Conservation (phyloP, 441 rosid genomes). For the Bruguiera hainesii region DNA sequence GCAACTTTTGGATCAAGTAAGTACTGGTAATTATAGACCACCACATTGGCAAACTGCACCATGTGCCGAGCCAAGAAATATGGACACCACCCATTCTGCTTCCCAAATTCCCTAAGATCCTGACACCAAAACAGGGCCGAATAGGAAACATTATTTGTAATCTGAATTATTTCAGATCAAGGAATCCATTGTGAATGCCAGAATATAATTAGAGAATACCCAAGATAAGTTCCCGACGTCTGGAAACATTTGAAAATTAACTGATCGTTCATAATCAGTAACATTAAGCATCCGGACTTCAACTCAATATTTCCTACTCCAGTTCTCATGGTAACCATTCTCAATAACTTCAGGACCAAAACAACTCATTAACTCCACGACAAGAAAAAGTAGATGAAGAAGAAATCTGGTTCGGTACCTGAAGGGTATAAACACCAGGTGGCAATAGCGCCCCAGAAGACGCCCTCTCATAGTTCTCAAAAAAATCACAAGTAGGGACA, state of each 20-base stretch:
- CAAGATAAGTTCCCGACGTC: background rate
- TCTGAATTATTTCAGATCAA: background rate
- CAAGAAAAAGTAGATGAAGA: background rate
- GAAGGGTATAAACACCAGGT: conserved; percentile 89
- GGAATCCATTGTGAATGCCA: conserved; percentile 2
- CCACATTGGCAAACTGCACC: conserved; percentile 88
- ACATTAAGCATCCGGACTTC: too few relatives aligned
- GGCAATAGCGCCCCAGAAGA: conserved; percentile 73
- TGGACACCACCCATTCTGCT: conserved; percentile 86
- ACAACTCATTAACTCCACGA: background rate
- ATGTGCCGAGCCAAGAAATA: conserved; percentile 89
- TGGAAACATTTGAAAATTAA: too few relatives aligned
- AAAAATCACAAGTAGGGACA: conserved; percentile 76
- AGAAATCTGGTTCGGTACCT: conserved; percentile 36
- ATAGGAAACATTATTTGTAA: background rate
- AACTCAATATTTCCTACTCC: too few relatives aligned
- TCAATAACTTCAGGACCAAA: background rate
- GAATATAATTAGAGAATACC: background rate
- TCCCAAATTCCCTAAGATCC: conserved; percentile 87
- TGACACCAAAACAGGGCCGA: conserved; percentile 20
- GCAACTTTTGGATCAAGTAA: conserved; percentile 97
- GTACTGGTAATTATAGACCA: conserved; percentile 94
- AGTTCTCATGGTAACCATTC: too few relatives aligned
- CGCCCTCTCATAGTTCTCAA: conserved; percentile 80
- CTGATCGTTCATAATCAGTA: too few relatives aligned